Base-by-base conservation (phyloP, 352 stramenopile species). In the Pythium aristosporum region DNA sequence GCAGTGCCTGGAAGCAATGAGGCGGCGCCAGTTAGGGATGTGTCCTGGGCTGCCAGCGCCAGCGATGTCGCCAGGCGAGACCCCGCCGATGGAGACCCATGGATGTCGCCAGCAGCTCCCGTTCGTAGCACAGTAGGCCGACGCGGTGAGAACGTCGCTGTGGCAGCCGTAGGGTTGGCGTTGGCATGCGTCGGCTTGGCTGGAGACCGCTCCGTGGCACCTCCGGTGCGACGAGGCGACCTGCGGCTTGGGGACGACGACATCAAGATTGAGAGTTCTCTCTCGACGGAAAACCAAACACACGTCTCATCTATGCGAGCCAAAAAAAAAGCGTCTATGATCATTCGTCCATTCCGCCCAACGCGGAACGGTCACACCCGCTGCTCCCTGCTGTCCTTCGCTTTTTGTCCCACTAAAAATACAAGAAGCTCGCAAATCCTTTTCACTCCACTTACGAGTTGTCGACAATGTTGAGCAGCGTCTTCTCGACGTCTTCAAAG, bases 401-500 rank as follows among this genome's bases (percentile, higher is more conserved):
- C 51, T 48, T 57, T 44, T 44, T 41, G 23, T 21, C 43, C 57
- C 41, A 58, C 64, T 71, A 71, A 71, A 71, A 71, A 71, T 71
- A 71, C 64, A 71, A 28, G 6, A 44, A 41, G n/a, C 47, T 18
- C 5, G 2, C 28, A 21, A 46, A 10, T 23, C 15, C 41, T 6
- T 3, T 39, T 39, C 6, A 39, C 34, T 4, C 8, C 34, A 36
- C 53, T 74, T 86, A 95, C 41, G 84, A 92, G 66, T 93, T 95
- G 74, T 95, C 87, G 34, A 77, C 83, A 59, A 95, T 87, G 61
- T 79, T 90, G 36, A 92, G 76, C 53, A 95, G 65, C 59, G 87
- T 89, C 62, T 86, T 87, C 67, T 95, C 86, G 15, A 95, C 82
- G 56, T 92, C 86, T 64, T 91, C 82, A 57, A 91, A 93, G 30